Percentiles rank a stretch among this genome's conserved stretches.
These are phyloP conservation scores for Nakazawaea wyomingensis DNA, from an alignment of 805 yeast species.

Conservation along the genomic window DNA sequence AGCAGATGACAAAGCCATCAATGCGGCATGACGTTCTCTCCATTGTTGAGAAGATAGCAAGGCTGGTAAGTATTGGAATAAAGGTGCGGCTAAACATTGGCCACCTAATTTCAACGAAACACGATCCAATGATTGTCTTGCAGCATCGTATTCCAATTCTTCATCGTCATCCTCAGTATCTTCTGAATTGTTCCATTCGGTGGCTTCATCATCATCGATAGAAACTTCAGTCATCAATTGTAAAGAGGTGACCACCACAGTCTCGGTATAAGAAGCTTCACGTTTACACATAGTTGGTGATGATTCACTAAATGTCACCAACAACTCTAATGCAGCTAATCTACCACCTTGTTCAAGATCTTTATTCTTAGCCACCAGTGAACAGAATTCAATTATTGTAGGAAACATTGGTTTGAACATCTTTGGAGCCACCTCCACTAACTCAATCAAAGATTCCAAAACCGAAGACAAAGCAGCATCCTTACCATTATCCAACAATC, in stretches of 20 bases:
- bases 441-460: conserved; percentile 83
- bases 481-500: conserved; percentile 72
- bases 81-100: conserved; percentile 73
- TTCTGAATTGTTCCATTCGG: conserved; percentile 83
- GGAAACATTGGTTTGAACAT: conserved; percentile 89
- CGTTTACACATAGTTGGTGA: conserved; percentile 93
- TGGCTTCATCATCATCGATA: conserved; percentile 79
- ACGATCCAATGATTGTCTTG: conserved; percentile 92
- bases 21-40: conserved; percentile 95
- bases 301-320: conserved; percentile 87
- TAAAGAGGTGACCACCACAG: conserved; percentile 69
- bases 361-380: conserved; percentile 75
- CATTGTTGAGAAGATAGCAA: conserved; percentile 75
- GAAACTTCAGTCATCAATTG: conserved; percentile 92
- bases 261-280: conserved; percentile 64
- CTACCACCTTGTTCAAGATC: conserved; percentile 78
- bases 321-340: conserved; percentile 79
- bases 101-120: conserved; percentile 82
- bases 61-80: conserved; percentile 80
- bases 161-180: conserved; percentile 74
- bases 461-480: conserved; percentile 80
- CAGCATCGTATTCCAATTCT: conserved; percentile 84
- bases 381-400: conserved; percentile 79
- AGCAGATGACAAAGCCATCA: conserved; percentile 94
- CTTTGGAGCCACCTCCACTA: conserved; percentile 91